Percentiles rank a stretch among this genome's conserved stretches.
phyloP scores from a whole-genome alignment of 257 asterid genomes.

The Solanum corneliomulleri region DNA sequence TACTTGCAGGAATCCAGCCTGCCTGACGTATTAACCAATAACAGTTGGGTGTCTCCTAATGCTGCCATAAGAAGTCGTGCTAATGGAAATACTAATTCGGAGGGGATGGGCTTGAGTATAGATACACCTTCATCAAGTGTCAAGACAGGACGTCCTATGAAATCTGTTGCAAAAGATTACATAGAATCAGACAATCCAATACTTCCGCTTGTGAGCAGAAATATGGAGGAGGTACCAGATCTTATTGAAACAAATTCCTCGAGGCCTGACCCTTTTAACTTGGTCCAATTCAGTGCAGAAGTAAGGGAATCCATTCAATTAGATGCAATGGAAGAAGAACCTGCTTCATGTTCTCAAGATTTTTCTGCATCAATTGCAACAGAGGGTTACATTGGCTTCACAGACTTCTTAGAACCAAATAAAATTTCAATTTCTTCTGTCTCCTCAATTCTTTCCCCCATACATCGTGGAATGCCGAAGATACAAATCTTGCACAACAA shows the following conservation, averaged over 20 bases:
- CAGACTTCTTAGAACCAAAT: conserved; percentile 49
- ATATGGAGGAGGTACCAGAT: conserved; percentile 12
- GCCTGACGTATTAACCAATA: conserved; percentile 70
- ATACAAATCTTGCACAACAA: conserved; percentile 42
- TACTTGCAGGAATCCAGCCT: conserved; percentile 43
- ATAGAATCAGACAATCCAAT: conserved; percentile 30
- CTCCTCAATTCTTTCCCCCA: conserved; percentile 36
- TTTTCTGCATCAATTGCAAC: conserved; percentile 12
- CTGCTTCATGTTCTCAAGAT: conserved; percentile 21
- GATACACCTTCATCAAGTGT: conserved; percentile 34
- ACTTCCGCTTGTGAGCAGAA: conserved; percentile 17
- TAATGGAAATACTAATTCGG: conserved; percentile 1
- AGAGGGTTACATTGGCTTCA: conserved; percentile 13
- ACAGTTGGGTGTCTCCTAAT: conserved; percentile 79
- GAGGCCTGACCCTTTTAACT: conserved; percentile 27
- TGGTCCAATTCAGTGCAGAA: conserved; percentile 26
- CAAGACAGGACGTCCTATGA: conserved; percentile 4
- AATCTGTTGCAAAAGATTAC: neutral
- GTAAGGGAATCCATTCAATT: conserved; percentile 23
- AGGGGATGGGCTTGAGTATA: conserved; percentile 15
- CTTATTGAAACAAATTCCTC: conserved; percentile 19
- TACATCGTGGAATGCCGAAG: conserved; percentile 48
- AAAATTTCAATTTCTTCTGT: conserved; percentile 44
- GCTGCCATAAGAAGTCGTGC: conserved; percentile 58
- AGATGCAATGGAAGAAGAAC: conserved; percentile 56